Evolutionary conservation across 805 yeast species (phyloP).

Genomic region (Starmerella etchellsii): DNA sequence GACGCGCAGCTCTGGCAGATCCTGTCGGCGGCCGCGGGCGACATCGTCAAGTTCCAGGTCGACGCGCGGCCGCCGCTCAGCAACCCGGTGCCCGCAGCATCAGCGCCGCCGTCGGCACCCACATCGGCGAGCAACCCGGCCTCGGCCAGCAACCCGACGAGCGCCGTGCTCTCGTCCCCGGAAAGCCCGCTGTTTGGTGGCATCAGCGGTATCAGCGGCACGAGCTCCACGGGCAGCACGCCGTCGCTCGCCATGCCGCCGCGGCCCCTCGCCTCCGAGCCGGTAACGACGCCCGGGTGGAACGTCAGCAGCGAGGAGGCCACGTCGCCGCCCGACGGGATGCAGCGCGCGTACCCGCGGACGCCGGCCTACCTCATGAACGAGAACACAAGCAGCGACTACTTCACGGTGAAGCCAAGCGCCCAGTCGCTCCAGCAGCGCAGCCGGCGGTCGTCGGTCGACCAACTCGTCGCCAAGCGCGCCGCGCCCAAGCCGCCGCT

Average conservation of each 20-base stretch:
- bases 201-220: too few relatives aligned
- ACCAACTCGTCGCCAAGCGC: conserved; percentile 49
- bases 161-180: neutral
- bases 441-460: conserved; percentile 19
- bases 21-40: conserved; percentile 21
- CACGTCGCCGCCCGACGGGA: conserved; percentile 10
- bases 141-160: too few relatives aligned
- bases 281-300: conserved; percentile 9
- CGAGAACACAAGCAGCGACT: conserved; percentile 20
- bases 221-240: too few relatives aligned
- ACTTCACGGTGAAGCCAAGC: conserved; percentile 12
- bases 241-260: neutral
- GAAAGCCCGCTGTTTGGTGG: neutral
- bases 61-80: conserved; percentile 19
- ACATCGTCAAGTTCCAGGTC: conserved; percentile 20
- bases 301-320: conserved; percentile 15
- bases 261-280: neutral
- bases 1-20: conserved; percentile 22
- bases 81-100: neutral
- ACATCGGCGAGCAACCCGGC: neutral
- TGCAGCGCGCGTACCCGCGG: conserved; percentile 34
- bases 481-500: conserved; percentile 35
- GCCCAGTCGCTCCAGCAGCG: too few relatives aligned
- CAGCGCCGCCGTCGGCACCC: neutral
- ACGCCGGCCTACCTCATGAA: conserved; percentile 59